Percentiles rank a stretch among this genome's conserved stretches.
phyloP scores from a whole-genome alignment of 1,139 yeast species.

The Zygosaccharomyces sapae region DNA sequence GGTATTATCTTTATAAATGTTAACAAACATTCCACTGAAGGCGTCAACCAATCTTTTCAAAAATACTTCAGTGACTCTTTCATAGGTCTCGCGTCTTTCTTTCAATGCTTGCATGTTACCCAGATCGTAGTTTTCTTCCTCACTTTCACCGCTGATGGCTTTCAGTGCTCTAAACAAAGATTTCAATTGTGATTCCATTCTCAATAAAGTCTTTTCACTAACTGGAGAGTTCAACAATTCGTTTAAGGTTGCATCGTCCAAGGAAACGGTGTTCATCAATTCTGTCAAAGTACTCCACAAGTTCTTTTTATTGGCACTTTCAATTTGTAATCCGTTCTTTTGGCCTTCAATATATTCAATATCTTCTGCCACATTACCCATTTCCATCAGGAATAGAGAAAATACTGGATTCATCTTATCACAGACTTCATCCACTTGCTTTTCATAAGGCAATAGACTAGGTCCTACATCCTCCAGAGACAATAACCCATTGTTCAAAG shows the following conservation, averaged over 20 bases:
- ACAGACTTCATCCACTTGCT: constrained; percentile 51
- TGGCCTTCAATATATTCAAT: constrained; percentile 68
- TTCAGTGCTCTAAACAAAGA: constrained; percentile 60
- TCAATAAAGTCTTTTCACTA: constrained; percentile 43
- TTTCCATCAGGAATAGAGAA: constrained; percentile 54
- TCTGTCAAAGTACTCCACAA: constrained; percentile 65
- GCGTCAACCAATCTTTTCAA: constrained; percentile 47
- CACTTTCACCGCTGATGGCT: constrained; percentile 51
- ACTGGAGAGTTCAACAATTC: constrained; percentile 48
- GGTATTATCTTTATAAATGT: constrained; percentile 36
- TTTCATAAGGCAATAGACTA: constrained; percentile 43
- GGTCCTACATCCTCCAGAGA: constrained; percentile 40
- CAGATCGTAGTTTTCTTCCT: constrained; percentile 43
- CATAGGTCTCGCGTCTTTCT: constrained; percentile 63
- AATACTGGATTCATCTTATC: constrained; percentile 56
- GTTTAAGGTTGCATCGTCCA: constrained; percentile 53
- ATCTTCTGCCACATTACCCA: constrained; percentile 60
- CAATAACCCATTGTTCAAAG: constrained; percentile 43
- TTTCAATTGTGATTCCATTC: constrained; percentile 56
- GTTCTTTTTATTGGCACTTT: constrained; percentile 72
- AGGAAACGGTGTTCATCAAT: constrained; percentile 64
- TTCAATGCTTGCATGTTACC: constrained; percentile 70
- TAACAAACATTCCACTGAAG: constrained; percentile 44
- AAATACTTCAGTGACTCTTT: constrained; percentile 52
- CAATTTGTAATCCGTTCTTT: constrained; percentile 79